These are phyloP conservation scores for Pelargonium fulgidum DNA, from an alignment of 441 rosid genomes.

Conservation along the genomic window DNA sequence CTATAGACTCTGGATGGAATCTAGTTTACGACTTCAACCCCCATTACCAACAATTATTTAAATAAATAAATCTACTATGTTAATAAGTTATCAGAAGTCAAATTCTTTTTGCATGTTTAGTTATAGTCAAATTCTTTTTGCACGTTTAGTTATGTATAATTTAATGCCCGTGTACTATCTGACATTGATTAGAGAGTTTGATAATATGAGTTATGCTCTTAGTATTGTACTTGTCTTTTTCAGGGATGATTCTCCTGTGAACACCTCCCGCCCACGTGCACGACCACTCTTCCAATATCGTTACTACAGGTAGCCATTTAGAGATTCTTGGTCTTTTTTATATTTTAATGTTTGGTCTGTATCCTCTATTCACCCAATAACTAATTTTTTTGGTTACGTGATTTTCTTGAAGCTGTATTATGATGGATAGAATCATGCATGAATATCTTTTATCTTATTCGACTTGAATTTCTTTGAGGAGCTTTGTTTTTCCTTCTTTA, in stretches of 20 bases:
- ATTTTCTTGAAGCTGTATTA: neutral
- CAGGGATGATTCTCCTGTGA: constrained; percentile 89
- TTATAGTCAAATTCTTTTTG: too few species aligned
- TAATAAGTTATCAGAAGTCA: too few species aligned
- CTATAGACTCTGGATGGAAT: neutral
- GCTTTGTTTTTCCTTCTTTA: neutral
- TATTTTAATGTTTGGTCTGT: neutral
- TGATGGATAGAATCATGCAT: neutral
- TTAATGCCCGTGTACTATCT: neutral
- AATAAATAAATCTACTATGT: neutral
- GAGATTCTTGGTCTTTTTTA: too few species aligned
- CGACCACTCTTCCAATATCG: constrained; percentile 91
- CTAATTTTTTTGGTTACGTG: neutral
- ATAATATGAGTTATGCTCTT: neutral
- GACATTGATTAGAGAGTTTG: neutral
- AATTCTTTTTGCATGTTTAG: neutral
- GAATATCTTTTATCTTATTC: neutral
- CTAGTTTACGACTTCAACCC: neutral
- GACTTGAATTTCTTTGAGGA: neutral
- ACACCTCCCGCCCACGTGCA: constrained; percentile 91
- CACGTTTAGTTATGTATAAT: neutral
- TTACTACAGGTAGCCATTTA: constrained; percentile 62
- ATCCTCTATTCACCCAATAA: neutral
- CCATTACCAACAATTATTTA: neutral
- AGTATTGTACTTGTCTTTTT: constrained; percentile 23